These are phyloP conservation scores for Alternaria atra DNA, from an alignment of 2,329 filamentous ascomycete genomes.

Conservation along the genomic window DNA sequence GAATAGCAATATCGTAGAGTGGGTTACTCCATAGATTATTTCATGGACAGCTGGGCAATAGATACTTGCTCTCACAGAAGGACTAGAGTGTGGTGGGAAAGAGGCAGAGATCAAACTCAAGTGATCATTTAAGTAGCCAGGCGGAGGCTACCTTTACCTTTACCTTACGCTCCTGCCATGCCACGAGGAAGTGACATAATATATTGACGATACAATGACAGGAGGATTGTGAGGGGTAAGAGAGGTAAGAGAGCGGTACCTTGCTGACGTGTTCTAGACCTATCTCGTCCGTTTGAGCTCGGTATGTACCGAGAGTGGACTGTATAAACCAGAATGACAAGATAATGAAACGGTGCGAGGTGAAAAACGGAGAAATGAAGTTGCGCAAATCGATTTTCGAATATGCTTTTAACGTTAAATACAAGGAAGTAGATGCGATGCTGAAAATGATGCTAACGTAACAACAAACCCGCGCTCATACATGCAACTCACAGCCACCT, in stretches of 20 bases:
- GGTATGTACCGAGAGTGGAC: background rate
- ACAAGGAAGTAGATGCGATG: background rate
- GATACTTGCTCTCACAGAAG: accelerated
- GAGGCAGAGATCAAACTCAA: no score
- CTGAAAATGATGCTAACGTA: background rate
- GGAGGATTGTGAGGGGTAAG: background rate
- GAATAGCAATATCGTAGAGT: background rate
- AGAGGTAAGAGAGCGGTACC: background rate
- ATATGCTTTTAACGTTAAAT: background rate
- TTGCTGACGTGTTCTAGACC: background rate
- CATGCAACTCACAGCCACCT: no score
- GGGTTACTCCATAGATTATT: background rate
- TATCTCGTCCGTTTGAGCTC: background rate
- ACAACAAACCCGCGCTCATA: background rate
- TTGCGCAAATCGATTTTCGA: no score
- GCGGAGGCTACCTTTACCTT: background rate
- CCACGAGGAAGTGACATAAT: background rate
- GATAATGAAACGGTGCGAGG: background rate
- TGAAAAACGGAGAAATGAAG: accelerated
- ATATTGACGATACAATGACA: background rate
- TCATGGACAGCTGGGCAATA: accelerated
- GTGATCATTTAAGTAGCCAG: background rate
- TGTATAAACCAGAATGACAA: background rate
- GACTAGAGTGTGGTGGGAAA: background rate
- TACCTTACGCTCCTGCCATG: background rate